Conservation (phyloP, 1,139 yeast genomes). For the Tardiomyces blankii region DNA sequence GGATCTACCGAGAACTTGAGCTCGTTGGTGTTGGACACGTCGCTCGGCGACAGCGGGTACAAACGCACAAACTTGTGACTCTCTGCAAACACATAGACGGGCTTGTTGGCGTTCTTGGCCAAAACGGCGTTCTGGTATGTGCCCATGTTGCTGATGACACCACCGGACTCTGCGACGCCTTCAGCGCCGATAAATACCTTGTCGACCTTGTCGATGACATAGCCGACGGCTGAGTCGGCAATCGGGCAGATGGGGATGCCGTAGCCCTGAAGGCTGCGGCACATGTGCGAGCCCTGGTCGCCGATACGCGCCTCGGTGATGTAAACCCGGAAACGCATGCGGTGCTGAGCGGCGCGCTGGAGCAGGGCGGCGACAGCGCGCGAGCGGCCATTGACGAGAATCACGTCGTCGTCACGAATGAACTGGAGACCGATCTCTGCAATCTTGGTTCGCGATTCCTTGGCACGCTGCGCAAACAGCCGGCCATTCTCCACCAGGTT, state of each 20-base stretch:
- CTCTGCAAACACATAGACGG: slow-evolving; percentile 90
- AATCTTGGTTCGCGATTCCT: slow-evolving; percentile 75
- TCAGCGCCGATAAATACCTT: slow-evolving; percentile 96
- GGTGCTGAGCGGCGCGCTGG: slow-evolving; percentile 58
- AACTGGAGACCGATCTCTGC: slow-evolving; percentile 85
- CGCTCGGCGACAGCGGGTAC: slow-evolving; percentile 91
- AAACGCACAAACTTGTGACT: slow-evolving; percentile 91
- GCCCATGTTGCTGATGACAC: slow-evolving; percentile 92
- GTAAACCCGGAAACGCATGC: slow-evolving; percentile 77
- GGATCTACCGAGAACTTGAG: slow-evolving; percentile 17
- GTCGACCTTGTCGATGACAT: slow-evolving; percentile 81
- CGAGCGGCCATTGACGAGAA: slow-evolving; percentile 84
- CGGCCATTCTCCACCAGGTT: slow-evolving; percentile 92
- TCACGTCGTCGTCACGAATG: slow-evolving; percentile 82
- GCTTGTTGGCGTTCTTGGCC: slow-evolving; percentile 84
- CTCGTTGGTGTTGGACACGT: slow-evolving; percentile 33
- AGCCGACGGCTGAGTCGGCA: slow-evolving; percentile 92
- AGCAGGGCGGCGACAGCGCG: slow-evolving; percentile 79
- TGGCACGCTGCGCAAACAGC: slow-evolving; percentile 83
- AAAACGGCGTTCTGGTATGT: slow-evolving; percentile 90
- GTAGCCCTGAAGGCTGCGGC: slow-evolving; percentile 50
- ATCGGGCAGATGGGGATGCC: slow-evolving; percentile 88
- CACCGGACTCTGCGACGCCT: slow-evolving; percentile 98
- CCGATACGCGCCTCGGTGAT: slow-evolving; percentile 92
- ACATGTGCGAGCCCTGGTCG: slow-evolving; percentile 69